Evolutionary conservation across 257 asterid genomes (phyloP).

Genomic region (Anisodus acutangulus): DNA sequence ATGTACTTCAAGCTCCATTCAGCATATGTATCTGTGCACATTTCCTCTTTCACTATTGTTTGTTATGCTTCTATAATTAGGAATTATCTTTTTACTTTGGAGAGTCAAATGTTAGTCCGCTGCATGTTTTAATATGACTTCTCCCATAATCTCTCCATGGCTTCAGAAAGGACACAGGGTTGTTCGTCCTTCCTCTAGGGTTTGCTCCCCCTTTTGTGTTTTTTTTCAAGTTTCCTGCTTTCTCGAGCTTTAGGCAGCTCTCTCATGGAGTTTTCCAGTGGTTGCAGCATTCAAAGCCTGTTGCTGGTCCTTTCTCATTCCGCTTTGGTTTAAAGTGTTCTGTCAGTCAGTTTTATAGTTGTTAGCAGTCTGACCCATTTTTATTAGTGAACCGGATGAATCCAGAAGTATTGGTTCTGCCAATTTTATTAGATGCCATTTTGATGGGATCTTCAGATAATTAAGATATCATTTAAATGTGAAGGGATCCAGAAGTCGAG

Average conservation of each 20-base stretch:
- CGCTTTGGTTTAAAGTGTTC: background rate
- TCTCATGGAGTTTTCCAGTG: background rate
- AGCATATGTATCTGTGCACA: background rate
- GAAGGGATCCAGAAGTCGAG: slow-evolving; percentile 1
- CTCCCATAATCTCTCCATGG: background rate
- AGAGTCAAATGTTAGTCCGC: background rate
- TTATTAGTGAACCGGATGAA: background rate
- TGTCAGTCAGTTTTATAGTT: background rate
- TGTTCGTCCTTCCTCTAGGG: background rate
- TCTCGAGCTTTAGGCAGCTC: background rate
- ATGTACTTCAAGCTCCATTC: slow-evolving; percentile 22
- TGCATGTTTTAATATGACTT: background rate
- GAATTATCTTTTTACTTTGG: background rate
- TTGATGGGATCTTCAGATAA: background rate
- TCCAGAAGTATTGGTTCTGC: background rate
- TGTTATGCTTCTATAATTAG: background rate
- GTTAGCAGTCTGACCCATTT: background rate
- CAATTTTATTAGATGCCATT: background rate
- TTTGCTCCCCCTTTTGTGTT: background rate
- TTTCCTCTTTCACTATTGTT: background rate
- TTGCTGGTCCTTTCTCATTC: background rate
- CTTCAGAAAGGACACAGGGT: background rate
- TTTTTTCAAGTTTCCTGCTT: background rate
- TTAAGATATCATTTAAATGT: background rate
- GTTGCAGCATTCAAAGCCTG: background rate